Conservation (phyloP, 2,329 filamentous ascomycete genomes). For the Pseudogymnoascus sp. region DNA sequence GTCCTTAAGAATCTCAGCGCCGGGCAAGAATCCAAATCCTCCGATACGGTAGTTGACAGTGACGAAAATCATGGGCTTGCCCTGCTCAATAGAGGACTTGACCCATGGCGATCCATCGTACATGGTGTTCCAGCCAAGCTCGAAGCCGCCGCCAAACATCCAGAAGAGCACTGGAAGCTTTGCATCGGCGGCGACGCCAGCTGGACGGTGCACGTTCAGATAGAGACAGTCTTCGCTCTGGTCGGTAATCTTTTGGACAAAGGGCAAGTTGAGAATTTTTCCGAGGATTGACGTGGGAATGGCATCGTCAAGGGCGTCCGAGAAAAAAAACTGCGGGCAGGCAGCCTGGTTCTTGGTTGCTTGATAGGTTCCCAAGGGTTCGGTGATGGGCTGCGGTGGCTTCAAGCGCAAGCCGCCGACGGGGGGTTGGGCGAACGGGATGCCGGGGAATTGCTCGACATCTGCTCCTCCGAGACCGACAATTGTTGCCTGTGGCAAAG, state of each 20-base stretch:
- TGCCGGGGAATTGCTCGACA: conserved; percentile 65
- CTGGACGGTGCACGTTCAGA: conserved; percentile 51
- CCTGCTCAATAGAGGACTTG: conserved; percentile 36
- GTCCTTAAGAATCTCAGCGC: conserved; percentile 59
- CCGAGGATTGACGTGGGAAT: conserved; percentile 36
- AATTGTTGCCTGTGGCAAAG: conserved; percentile 20
- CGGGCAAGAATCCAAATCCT: conserved; percentile 67
- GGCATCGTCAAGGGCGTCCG: conserved; percentile 35
- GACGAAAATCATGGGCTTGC: conserved; percentile 66
- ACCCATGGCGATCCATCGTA: conserved; percentile 48
- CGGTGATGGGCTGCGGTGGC: conserved; percentile 55
- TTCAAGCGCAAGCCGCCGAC: conserved; percentile 59
- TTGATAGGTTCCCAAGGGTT: conserved; percentile 51
- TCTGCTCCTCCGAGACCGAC: conserved; percentile 15
- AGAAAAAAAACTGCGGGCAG: conserved; percentile 67
- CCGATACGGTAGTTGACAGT: conserved; percentile 71
- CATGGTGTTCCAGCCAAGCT: conserved; percentile 43
- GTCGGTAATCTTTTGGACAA: conserved; percentile 49
- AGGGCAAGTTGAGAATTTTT: conserved; percentile 44
- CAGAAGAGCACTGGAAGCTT: conserved; percentile 63
- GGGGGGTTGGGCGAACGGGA: conserved; percentile 68
- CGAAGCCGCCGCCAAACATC: conserved; percentile 64
- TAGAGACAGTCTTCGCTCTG: conserved; percentile 59
- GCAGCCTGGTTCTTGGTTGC: conserved; percentile 51
- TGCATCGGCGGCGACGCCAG: conserved; percentile 44